Percentiles rank a stretch among this genome's conserved stretches.
Conservation (phyloP, 148 eudicot species). For the Persicaria maculosa region DNA sequence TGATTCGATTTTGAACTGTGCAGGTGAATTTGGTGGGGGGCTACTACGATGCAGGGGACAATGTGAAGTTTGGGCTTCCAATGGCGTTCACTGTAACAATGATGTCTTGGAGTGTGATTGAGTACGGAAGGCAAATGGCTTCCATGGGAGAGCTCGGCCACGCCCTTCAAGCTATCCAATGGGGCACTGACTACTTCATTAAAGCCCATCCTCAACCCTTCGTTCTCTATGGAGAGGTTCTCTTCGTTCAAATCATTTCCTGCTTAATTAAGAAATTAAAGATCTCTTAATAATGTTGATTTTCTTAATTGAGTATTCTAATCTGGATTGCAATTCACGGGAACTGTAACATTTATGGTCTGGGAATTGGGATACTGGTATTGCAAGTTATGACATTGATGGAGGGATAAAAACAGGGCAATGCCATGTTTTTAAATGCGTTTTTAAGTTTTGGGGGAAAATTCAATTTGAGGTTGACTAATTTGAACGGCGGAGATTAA, state of each 20-base stretch:
- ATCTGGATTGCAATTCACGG: neutral
- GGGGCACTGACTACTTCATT: constrained; percentile 96
- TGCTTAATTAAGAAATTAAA: neutral
- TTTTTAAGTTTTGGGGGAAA: no score
- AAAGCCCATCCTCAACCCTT: constrained; percentile 85
- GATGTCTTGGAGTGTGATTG: constrained; percentile 94
- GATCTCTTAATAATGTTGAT: neutral
- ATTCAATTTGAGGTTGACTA: no score
- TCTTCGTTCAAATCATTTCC: neutral
- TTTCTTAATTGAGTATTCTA: neutral
- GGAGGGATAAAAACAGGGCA: neutral
- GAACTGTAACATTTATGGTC: neutral
- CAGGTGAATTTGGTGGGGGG: constrained; percentile 99
- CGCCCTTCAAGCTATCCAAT: constrained; percentile 78
- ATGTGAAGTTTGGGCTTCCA: constrained; percentile 93
- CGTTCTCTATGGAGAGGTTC: constrained; percentile 95
- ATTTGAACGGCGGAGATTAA: constrained; percentile 1
- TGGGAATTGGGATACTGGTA: neutral
- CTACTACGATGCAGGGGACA: constrained; percentile 98
- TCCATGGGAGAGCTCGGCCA: constrained; percentile 69
- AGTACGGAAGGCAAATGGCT: constrained; percentile 73
- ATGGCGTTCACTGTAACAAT: constrained; percentile 96
- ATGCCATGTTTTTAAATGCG: neutral
- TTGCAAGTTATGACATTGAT: neutral
- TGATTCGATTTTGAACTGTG: neutral